Conservation (phyloP, 306 rosid genomes). For the Carpinus viminea region DNA sequence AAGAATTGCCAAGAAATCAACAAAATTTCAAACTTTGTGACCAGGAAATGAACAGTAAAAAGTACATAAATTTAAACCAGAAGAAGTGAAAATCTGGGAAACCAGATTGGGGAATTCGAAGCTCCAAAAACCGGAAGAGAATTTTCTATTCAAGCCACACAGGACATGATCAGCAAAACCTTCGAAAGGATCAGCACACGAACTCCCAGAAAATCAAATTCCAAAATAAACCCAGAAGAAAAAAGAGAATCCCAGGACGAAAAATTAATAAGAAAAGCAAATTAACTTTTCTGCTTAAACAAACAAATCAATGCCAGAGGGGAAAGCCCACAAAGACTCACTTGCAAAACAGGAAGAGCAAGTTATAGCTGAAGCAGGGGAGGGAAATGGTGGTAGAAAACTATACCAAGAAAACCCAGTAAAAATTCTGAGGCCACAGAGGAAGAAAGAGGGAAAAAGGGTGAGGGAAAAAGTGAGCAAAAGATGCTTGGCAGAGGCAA, state of each 20-base stretch:
- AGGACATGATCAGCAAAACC: slow-evolving; percentile 29
- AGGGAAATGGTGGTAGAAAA: slow-evolving; percentile 33
- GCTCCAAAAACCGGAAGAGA: slow-evolving; percentile 12
- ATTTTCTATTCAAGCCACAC: background rate
- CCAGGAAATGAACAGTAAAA: background rate
- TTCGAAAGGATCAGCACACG: slow-evolving; percentile 32
- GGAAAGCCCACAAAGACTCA: slow-evolving; percentile 25
- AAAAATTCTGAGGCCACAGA: slow-evolving; percentile 33
- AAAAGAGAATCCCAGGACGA: slow-evolving; percentile 21
- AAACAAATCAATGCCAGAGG: slow-evolving; percentile 29
- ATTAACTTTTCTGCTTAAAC: slow-evolving; percentile 35
- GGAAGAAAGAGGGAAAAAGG: slow-evolving; percentile 22
- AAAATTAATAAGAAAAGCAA: slow-evolving; percentile 40
- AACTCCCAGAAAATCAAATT: slow-evolving; percentile 27
- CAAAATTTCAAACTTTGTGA: slow-evolving; percentile 13
- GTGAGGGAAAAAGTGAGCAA: slow-evolving; percentile 48
- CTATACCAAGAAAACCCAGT: slow-evolving; percentile 26
- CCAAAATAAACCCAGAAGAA: slow-evolving; percentile 19
- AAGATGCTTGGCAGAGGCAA: slow-evolving; percentile 81
- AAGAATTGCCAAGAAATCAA: slow-evolving; percentile 14
- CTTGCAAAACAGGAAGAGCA: slow-evolving; percentile 34
- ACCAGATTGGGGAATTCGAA: slow-evolving; percentile 19
- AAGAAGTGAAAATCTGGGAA: background rate
- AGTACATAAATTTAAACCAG: slow-evolving; percentile 18
- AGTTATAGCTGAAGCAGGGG: slow-evolving; percentile 31